A percentile compares a stretch with the other conserved stretches of the same genome.
These are phyloP conservation scores for Arxiozyma slooffiae DNA, from an alignment of 1,139 yeast species.

Conservation along the genomic window DNA sequence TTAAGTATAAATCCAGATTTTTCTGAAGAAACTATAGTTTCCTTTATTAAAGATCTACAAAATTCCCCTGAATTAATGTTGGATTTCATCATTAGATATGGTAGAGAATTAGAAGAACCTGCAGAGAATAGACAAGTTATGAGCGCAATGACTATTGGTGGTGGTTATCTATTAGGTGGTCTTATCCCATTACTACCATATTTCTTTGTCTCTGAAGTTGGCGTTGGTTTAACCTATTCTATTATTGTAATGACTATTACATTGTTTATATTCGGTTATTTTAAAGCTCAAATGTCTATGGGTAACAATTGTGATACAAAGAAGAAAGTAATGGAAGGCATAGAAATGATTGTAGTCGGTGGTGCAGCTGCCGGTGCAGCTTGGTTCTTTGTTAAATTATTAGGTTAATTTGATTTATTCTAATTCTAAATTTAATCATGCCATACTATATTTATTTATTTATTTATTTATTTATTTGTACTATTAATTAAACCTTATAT, in stretches of 20 bases:
- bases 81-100: conserved; percentile 66
- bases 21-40: conserved; percentile 52
- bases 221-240: conserved; percentile 64
- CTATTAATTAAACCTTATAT: neutral
- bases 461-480: neutral
- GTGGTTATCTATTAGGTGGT: conserved; percentile 68
- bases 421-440: neutral
- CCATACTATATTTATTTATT: neutral
- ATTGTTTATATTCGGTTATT: conserved; percentile 74
- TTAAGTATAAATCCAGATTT: conserved; percentile 49
- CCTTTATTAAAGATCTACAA: conserved; percentile 61
- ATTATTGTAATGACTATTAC: conserved; percentile 79
- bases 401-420: conserved; percentile 40
- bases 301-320: conserved; percentile 60
- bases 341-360: conserved; percentile 88
- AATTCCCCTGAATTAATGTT: conserved; percentile 58
- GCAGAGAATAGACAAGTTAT: conserved; percentile 71
- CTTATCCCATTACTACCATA: conserved; percentile 69
- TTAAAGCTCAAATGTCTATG: conserved; percentile 75
- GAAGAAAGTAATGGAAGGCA: conserved; percentile 65
- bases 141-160: conserved; percentile 67
- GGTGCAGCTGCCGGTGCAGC: conserved; percentile 96
- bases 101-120: conserved; percentile 74
- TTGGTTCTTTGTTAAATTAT: conserved; percentile 77
- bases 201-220: conserved; percentile 64